These are phyloP conservation scores for Aleurites moluccanus DNA, from an alignment of 441 rosid species.

Conservation along the genomic window DNA sequence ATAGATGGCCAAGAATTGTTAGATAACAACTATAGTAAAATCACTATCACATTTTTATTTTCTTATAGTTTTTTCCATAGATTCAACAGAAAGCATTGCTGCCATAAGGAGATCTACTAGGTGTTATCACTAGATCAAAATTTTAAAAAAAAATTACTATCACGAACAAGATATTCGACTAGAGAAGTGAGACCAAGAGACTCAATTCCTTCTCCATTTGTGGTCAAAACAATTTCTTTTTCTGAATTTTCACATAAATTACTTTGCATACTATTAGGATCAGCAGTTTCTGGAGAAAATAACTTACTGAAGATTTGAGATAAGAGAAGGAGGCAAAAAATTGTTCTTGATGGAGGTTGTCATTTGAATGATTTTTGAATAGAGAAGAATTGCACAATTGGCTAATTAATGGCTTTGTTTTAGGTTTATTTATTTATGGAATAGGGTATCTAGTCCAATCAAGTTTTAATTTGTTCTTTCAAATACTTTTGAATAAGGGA, in stretches of 20 bases:
- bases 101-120: too few species aligned
- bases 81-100: too few species aligned
- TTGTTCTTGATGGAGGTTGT: slow-evolving; percentile 46
- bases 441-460: neutral
- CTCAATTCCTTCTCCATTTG: slow-evolving; percentile 82
- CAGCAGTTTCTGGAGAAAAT: slow-evolving; percentile 46
- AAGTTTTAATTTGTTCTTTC: too few species aligned
- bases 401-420: neutral
- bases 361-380: neutral
- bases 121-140: too few species aligned
- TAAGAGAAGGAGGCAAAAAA: slow-evolving; percentile 61
- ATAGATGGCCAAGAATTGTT: too few species aligned
- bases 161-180: slow-evolving; percentile 63
- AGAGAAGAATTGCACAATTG: neutral
- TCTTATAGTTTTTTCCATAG: too few species aligned
- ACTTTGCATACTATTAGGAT: slow-evolving; percentile 24
- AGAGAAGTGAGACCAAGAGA: slow-evolving; percentile 73
- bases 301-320: slow-evolving; percentile 75
- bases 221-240: slow-evolving; percentile 66
- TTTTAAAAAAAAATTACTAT: too few species aligned
- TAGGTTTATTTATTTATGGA: neutral
- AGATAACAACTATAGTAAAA: too few species aligned
- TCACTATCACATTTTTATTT: too few species aligned
- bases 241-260: slow-evolving; percentile 32
- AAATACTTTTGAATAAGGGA: too few species aligned